These are phyloP conservation scores for Ophiosphaerella herpotricha DNA, from an alignment of 2,329 filamentous ascomycete species.

Conservation along the genomic window DNA sequence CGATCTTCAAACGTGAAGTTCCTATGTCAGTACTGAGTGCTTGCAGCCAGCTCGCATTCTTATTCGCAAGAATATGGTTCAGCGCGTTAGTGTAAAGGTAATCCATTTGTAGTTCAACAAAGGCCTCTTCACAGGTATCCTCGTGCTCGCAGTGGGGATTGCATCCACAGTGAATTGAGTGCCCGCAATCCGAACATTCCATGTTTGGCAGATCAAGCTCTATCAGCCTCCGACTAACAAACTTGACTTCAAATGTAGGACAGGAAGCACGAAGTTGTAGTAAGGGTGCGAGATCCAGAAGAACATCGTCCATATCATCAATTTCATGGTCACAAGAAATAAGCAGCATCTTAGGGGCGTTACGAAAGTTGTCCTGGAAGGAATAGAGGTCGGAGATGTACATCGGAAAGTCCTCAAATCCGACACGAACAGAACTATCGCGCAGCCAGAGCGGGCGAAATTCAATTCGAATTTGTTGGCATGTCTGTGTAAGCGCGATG, in stretches of 20 bases:
- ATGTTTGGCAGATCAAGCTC: background rate
- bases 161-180: background rate
- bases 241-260: constrained; percentile 1
- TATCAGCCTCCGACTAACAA: constrained; percentile 1
- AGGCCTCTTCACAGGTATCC: background rate
- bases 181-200: background rate
- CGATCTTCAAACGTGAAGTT: background rate
- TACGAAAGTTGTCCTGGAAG: background rate
- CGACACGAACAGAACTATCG: background rate
- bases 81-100: constrained; percentile 5
- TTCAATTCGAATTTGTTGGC: constrained; percentile 9
- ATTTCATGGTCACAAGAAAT: constrained; percentile 7
- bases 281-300: constrained; percentile 1
- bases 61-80: constrained; percentile 8
- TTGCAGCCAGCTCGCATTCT: constrained; percentile 8
- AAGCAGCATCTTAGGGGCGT: constrained; percentile 5
- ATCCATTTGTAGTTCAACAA: background rate
- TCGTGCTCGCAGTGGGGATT: background rate
- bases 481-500: constrained; percentile 5
- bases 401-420: background rate
- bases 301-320: background rate
- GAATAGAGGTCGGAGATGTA: constrained; percentile 6
- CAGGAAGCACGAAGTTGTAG: constrained; percentile 4
- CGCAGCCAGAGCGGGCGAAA: constrained; percentile 12
- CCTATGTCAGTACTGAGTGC: background rate